Base-by-base conservation (phyloP, 148 eudicot genomes). In the Fagopyrum esculentum region DNA sequence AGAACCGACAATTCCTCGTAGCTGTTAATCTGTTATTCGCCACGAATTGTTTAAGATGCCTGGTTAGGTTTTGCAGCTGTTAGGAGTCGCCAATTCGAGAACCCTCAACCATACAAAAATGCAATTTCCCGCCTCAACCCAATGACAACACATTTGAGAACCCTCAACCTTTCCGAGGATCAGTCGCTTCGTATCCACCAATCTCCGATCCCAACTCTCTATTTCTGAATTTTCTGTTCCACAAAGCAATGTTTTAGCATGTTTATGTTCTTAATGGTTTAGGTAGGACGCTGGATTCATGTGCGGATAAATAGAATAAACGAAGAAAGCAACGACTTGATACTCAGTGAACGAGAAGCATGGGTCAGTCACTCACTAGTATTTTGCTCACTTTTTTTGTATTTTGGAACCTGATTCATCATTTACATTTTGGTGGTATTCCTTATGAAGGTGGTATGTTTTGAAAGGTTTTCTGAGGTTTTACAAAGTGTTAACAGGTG, bases 321-420 rank as follows among this genome's bases (percentile, higher is more conserved):
- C 83, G 93, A 91, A 85, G 91, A 80, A 51, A 89, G 84, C 26
- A 93, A 93, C 81, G 98, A 93, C 83, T 81, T 93, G 73, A 81
- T 93, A 61, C 85, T 93, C 73, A 93, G 93, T 77, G 93, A 93
- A 81, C 90, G 86, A 83, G 87, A 85, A 76, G 98, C 97, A 79
- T 93, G 98, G 98, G 98, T 93, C 45, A 74, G 92, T 81, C 71
- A 48, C 72, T 78, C 46, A 13, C 56, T 64, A 55, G 7, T 66
- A 30, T 72, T 19, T 72, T 76, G 46, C 77, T 45, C 72, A 29
- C 43, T 66, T 74, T 19, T 12, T 77, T 45, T 3, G 7, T 29
- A 7, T 9, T 40, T 29, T 57, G 26, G 30, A 3, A 6, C 22
- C 29, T 19, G 63, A 19, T 6, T 57, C 29, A 57, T 57, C 30